These are phyloP conservation scores for Macrolepiota albuminosa DNA, from an alignment of 768 basidiomycete species.

Conservation along the genomic window DNA sequence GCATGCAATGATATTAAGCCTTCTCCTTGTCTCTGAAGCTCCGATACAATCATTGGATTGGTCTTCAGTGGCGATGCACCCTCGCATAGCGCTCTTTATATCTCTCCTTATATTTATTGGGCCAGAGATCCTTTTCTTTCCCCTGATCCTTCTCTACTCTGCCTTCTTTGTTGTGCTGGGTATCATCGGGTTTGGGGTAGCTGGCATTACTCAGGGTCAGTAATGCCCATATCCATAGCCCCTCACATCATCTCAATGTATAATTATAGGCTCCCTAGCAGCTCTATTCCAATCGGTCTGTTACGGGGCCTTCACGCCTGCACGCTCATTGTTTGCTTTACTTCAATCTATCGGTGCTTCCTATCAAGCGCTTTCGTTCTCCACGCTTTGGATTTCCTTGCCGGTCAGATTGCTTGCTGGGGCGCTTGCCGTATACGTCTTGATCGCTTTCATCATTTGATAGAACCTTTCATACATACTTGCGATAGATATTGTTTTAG, in stretches of 20 bases:
- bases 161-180: background rate
- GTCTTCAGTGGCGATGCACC: constrained; percentile 1
- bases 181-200: background rate
- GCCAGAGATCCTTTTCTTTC: background rate
- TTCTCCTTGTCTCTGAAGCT: background rate
- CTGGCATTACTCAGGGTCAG: background rate
- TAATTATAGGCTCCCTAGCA: background rate
- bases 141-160: background rate
- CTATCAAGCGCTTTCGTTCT: background rate
- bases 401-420: background rate
- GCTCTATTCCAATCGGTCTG: background rate
- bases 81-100: background rate
- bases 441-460: background rate
- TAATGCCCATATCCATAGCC: background rate
- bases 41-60: background rate
- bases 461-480: background rate
- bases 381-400: background rate
- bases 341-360: background rate
- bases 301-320: background rate
- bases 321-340: background rate
- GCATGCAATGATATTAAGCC: background rate
- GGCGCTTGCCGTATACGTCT: background rate
- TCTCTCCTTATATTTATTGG: background rate
- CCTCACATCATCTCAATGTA: background rate
- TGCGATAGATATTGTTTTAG: background rate